Conservation (phyloP, 192 early-diverging fungal species). For the Geranomyces michiganensis region DNA sequence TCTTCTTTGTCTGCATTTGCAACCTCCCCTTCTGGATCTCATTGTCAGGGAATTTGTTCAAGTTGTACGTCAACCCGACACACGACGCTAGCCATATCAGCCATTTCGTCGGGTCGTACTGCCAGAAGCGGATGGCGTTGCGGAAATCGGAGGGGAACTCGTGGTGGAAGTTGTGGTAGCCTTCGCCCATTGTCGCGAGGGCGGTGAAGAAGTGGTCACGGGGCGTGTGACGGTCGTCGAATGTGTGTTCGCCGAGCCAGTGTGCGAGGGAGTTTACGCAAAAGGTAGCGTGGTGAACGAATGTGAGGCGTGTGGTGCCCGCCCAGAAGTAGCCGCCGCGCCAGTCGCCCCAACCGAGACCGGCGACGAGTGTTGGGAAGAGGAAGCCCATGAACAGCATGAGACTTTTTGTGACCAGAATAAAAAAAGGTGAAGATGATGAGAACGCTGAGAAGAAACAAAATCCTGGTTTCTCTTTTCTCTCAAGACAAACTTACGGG, state of each 20-base stretch:
- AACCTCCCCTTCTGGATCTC: slow-evolving; percentile 62
- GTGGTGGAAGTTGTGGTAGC: slow-evolving; percentile 73
- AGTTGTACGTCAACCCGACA: slow-evolving; percentile 52
- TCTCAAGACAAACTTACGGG: slow-evolving; percentile 25
- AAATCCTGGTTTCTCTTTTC: background rate
- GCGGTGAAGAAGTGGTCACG: slow-evolving; percentile 51
- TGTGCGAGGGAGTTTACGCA: slow-evolving; percentile 63
- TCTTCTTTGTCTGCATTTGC: slow-evolving; percentile 80
- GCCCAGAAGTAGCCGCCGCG: slow-evolving; percentile 54
- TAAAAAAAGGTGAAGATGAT: background rate
- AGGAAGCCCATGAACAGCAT: slow-evolving; percentile 74
- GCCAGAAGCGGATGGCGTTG: slow-evolving; percentile 52
- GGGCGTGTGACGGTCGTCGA: slow-evolving; percentile 78
- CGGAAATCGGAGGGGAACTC: slow-evolving; percentile 61
- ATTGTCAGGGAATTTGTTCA: slow-evolving; percentile 47
- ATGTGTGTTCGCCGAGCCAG: slow-evolving; percentile 47
- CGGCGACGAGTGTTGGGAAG: slow-evolving; percentile 82
- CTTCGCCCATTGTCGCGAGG: slow-evolving; percentile 57
- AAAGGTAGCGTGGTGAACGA: slow-evolving; percentile 61
- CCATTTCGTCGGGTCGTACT: slow-evolving; percentile 65
- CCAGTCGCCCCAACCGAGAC: slow-evolving; percentile 69
- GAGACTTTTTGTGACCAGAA: too few relatives aligned
- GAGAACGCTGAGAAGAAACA: background rate
- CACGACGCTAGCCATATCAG: slow-evolving; percentile 42
- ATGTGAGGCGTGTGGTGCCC: slow-evolving; percentile 48